A percentile compares a stretch with the other conserved stretches of the same genome.
Evolutionary conservation across 2,329 filamentous ascomycete genomes (phyloP).

Genomic region (Teratosphaeriaceae sp.): DNA sequence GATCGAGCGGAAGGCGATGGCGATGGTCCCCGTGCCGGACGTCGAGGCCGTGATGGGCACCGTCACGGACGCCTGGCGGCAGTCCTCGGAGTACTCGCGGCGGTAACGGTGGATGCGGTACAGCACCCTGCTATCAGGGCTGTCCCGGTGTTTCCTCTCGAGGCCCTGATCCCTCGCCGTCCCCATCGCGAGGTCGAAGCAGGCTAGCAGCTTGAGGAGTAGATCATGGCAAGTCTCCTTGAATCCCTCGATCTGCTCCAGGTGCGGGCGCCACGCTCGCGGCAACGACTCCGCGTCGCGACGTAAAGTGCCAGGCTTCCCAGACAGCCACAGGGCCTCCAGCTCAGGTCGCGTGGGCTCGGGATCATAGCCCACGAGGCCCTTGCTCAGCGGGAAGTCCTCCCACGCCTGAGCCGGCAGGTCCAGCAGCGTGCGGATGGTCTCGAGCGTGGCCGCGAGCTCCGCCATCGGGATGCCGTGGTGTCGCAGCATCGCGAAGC

Average conservation of each 20-base stretch:
- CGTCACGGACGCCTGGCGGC: background rate
- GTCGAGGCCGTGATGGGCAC: background rate
- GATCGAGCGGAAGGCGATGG: no score
- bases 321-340: background rate
- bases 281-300: background rate
- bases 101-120: background rate
- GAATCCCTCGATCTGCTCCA: background rate
- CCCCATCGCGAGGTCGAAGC: background rate
- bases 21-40: no score
- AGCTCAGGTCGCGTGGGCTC: background rate
- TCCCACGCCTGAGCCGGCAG: background rate
- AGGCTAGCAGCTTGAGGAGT: background rate
- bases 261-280: background rate
- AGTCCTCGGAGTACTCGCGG: background rate
- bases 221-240: background rate
- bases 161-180: no score
- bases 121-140: background rate
- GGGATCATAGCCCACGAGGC: background rate
- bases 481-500: background rate
- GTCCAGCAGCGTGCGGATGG: background rate
- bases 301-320: background rate
- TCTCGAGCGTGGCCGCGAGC: background rate
- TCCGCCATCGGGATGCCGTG: background rate
- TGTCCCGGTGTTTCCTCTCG: background rate
- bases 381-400: background rate